phyloP scores from a whole-genome alignment of 2,329 filamentous ascomycete genomes.

The Fusarium penzigii region DNA sequence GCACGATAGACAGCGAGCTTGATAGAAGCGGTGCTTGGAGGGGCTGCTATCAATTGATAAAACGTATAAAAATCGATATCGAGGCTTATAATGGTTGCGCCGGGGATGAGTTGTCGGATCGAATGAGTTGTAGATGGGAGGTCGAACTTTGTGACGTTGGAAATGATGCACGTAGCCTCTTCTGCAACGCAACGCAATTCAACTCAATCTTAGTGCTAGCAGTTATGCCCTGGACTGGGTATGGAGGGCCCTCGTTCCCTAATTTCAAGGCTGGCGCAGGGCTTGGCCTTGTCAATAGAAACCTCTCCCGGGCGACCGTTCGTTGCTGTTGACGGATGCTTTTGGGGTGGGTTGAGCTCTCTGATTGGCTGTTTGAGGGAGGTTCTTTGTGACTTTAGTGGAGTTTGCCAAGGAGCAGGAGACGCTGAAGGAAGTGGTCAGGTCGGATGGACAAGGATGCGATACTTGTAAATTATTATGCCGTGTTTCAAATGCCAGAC shows the following conservation, averaged over 20 bases:
- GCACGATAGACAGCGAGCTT: slow-evolving; percentile 7
- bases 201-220: no score
- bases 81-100: slow-evolving; percentile 21
- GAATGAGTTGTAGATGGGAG: slow-evolving; percentile 10
- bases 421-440: slow-evolving; percentile 7
- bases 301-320: slow-evolving; percentile 15
- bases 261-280: slow-evolving; percentile 31
- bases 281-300: slow-evolving; percentile 25
- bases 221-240: not conserved
- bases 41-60: slow-evolving; percentile 4
- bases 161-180: slow-evolving; percentile 38
- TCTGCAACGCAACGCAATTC: slow-evolving; percentile 17
- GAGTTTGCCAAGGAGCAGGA: slow-evolving; percentile 14
- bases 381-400: slow-evolving; percentile 14
- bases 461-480: not conserved
- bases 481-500: not conserved
- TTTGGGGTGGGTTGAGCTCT: slow-evolving; percentile 4
- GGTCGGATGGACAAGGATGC: slow-evolving; percentile 7
- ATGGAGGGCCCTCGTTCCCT: slow-evolving; percentile 16
- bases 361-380: slow-evolving; percentile 2
- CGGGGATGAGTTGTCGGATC: slow-evolving; percentile 10
- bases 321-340: slow-evolving; percentile 8
- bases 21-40: slow-evolving; percentile 1
- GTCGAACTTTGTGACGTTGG: slow-evolving; percentile 23
- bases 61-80: slow-evolving; percentile 9